Conservation (phyloP, 768 basidiomycete species). For the Floccularia luteovirens region DNA sequence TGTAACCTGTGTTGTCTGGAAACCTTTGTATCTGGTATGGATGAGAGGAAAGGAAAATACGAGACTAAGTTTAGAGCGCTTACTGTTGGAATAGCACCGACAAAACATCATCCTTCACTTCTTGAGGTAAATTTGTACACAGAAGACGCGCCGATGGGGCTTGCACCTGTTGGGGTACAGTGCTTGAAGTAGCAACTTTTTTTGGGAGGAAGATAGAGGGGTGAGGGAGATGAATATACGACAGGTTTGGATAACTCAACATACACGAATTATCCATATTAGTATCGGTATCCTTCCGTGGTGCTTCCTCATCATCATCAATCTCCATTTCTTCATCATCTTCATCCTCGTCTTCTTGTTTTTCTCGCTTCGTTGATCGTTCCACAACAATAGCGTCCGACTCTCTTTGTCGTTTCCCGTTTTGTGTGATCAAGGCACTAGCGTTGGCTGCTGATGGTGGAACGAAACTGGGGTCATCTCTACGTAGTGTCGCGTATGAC, state of each 20-base stretch:
- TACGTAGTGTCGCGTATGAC: constrained; percentile 75
- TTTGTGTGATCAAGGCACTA: constrained; percentile 35
- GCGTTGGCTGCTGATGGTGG: constrained; percentile 62
- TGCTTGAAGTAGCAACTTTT: constrained; percentile 25
- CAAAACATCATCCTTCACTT: constrained; percentile 83
- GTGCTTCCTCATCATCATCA: constrained; percentile 76
- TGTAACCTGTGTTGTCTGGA: constrained; percentile 61
- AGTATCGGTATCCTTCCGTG: constrained; percentile 16
- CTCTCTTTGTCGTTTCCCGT: constrained; percentile 63
- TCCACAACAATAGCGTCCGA: constrained; percentile 47
- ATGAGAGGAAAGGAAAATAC: neutral
- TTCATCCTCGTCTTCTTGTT: constrained; percentile 60
- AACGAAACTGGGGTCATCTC: constrained; percentile 77
- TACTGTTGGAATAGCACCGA: constrained; percentile 89
- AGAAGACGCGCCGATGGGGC: constrained; percentile 56
- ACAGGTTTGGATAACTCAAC: constrained; percentile 21
- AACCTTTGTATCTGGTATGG: constrained; percentile 69
- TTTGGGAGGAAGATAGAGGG: constrained; percentile 13
- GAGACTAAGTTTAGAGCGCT: constrained; percentile 21
- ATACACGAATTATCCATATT: constrained; percentile 32
- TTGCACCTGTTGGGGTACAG: constrained; percentile 40
- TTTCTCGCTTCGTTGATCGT: constrained; percentile 61
- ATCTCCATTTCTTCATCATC: constrained; percentile 94
- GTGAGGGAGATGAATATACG: constrained; percentile 22
- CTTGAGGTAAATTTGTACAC: constrained; percentile 84